These are phyloP conservation scores for Geotrichum restrictum DNA, from an alignment of 1,139 yeast species.

Conservation along the genomic window DNA sequence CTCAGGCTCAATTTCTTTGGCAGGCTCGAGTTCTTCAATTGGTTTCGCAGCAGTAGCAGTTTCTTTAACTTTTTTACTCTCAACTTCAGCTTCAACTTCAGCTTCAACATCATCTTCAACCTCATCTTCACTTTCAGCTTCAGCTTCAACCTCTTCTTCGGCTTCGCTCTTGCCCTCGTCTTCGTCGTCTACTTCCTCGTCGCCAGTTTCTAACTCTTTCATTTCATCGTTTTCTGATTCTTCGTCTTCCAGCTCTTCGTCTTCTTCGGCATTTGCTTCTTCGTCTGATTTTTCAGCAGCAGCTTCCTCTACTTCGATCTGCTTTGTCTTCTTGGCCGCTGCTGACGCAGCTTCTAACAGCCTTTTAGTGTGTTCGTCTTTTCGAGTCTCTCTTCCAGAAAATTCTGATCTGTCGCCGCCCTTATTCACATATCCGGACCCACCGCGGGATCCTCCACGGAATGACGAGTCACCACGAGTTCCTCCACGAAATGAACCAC, in stretches of 20 bases:
- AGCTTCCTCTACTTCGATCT: not conserved
- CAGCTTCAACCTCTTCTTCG: not conserved
- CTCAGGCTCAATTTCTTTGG: conserved; percentile 12
- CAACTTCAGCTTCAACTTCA: not conserved
- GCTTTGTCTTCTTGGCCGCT: conserved; percentile 11
- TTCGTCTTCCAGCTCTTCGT: not conserved
- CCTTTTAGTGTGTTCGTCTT: conserved; percentile 15
- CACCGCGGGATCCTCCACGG: not conserved
- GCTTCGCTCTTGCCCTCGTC: not conserved
- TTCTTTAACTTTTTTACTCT: not conserved
- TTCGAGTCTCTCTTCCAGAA: not conserved
- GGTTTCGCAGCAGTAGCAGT: too few species aligned
- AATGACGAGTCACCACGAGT: not conserved
- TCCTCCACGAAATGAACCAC: conserved; percentile 1
- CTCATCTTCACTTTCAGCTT: not conserved
- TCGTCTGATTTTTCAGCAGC: not conserved
- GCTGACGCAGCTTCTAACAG: conserved; percentile 17
- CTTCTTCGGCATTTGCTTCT: not conserved
- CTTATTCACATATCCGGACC: not conserved
- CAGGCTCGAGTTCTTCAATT: conserved; percentile 2
- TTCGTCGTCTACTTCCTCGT: not conserved
- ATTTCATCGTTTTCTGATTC: not conserved
- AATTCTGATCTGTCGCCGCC: not conserved
- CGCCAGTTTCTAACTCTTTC: not conserved
- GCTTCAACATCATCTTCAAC: not conserved